Evolutionary conservation across 371 early-diverging fungal genomes (phyloP).

Genomic region (Zychaea mexicana): DNA sequence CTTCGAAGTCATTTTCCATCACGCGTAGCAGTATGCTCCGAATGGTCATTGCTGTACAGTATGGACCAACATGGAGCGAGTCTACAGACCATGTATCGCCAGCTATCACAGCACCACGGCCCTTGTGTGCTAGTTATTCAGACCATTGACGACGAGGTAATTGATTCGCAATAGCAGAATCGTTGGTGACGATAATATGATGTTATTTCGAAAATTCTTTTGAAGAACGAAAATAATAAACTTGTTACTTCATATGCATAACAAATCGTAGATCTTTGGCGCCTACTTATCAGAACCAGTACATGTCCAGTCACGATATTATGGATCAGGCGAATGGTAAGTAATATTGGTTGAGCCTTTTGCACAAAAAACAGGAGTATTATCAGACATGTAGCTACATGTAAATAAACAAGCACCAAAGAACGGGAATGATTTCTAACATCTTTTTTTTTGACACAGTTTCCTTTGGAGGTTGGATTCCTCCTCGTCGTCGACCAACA

Average conservation of each 20-base stretch:
- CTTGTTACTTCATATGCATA: neutral
- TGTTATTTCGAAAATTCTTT: no score
- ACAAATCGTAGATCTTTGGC: constrained; percentile 29
- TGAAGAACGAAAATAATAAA: neutral
- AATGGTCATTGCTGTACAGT: constrained; percentile 39
- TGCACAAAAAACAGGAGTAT: no score
- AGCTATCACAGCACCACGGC: constrained; percentile 11
- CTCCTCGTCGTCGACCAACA: no score
- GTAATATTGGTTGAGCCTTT: neutral
- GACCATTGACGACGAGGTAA: constrained; percentile 55
- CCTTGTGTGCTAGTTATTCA: constrained; percentile 38
- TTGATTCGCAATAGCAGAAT: no score
- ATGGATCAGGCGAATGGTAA: constrained; percentile 53
- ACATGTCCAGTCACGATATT: constrained; percentile 24
- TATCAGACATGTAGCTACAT: no score
- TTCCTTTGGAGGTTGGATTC: constrained; percentile 33
- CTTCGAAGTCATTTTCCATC: constrained; percentile 25
- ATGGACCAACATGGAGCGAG: constrained; percentile 45
- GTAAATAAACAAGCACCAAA: no score
- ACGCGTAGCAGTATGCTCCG: constrained; percentile 26
- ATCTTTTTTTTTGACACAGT: constrained; percentile 13
- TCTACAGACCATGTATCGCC: constrained; percentile 30
- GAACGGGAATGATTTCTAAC: no score
- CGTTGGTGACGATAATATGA: no score
- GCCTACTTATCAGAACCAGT: constrained; percentile 40